Base-by-base conservation (phyloP, 192 early-diverging fungal genomes). In the Dissophora globulifera region DNA sequence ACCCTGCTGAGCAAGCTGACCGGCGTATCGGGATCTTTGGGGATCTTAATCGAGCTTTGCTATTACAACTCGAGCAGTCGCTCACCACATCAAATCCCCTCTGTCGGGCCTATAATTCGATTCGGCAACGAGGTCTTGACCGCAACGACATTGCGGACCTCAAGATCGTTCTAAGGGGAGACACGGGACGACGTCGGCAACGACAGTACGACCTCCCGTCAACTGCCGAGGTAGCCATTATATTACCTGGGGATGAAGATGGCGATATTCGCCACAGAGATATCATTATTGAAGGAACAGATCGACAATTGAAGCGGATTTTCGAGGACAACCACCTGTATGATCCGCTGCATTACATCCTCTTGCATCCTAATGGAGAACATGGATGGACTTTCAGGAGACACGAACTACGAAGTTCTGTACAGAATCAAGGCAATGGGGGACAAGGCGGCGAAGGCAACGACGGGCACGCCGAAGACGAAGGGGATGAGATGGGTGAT, bases 361-460 rank as follows among this genome's bases (percentile, higher is more conserved):
- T 72, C 6, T 22, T 72, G 3, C 52, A 54, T 50, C 53, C 60
- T 42, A 23, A 31, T 43, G 60, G 59, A 8, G 52, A 72, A 12
- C 13, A 20, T 29, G 53, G 53, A 4, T 72, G 54, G 69, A 43
- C 50, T 53, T n/a, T n/a, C 12, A 45, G 2, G 22, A 61, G 33
- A 29, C 11, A n/a, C 17, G 27, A 26, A 11, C 15, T 12, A 33
- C 31, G 31, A 50, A 27, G 6, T 22, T 23, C 47, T 48, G 12
- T 7, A 32, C n/a, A n/a, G n/a, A n/a, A n/a, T n/a, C n/a, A n/a
- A n/a, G n/a, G n/a, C n/a, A n/a, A n/a, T n/a, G n/a, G n/a, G n/a
- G n/a, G n/a, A n/a, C n/a, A n/a, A n/a, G n/a, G n/a, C n/a, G n/a
- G n/a, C n/a, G n/a, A n/a, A n/a, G n/a, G n/a, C n/a, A n/a, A n/a